A percentile compares a stretch with the other conserved stretches of the same genome.
phyloP scores from a whole-genome alignment of 2,329 filamentous ascomycete species.

The Colletotrichum lini region DNA sequence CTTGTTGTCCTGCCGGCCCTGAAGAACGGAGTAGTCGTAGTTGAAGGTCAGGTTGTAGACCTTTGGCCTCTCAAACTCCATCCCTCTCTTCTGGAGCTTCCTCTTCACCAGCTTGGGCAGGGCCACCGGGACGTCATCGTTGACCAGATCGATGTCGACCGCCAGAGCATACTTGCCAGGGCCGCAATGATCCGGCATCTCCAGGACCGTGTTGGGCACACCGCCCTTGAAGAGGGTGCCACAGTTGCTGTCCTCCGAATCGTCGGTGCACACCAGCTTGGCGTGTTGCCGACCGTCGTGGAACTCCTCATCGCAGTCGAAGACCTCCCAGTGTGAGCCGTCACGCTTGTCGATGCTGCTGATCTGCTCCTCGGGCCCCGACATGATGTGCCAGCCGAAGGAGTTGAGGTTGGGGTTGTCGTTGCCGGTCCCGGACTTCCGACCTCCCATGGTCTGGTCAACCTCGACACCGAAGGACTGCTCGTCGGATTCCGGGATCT shows the following conservation, averaged over 20 bases:
- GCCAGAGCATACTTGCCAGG: conserved; percentile 19
- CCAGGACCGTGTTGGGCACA: conserved; percentile 11
- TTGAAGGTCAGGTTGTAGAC: conserved; percentile 19
- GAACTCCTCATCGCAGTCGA: conserved; percentile 1
- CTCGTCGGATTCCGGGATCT: too few species aligned
- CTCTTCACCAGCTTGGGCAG: conserved; percentile 8
- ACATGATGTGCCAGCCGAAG: conserved; percentile 19
- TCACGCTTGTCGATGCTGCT: conserved; percentile 14
- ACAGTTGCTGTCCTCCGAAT: conserved; percentile 11
- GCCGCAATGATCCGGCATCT: conserved; percentile 20
- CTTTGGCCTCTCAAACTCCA: background rate
- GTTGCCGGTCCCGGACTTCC: too few species aligned
- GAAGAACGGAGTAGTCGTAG: conserved; percentile 12
- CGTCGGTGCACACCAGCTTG: conserved; percentile 17
- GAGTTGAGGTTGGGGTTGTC: conserved; percentile 11
- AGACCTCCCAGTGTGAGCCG: conserved; percentile 23
- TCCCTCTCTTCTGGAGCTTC: background rate
- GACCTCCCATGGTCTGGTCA: too few species aligned
- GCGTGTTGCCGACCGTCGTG: conserved; percentile 9
- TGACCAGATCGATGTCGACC: conserved; percentile 1
- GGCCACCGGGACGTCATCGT: background rate
- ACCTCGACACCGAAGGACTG: too few species aligned
- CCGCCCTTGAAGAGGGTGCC: conserved; percentile 20
- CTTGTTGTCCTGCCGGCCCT: background rate
- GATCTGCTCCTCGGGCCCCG: background rate